phyloP scores from a whole-genome alignment of 2,329 filamentous ascomycete genomes.

The Aspergillus piperis region DNA sequence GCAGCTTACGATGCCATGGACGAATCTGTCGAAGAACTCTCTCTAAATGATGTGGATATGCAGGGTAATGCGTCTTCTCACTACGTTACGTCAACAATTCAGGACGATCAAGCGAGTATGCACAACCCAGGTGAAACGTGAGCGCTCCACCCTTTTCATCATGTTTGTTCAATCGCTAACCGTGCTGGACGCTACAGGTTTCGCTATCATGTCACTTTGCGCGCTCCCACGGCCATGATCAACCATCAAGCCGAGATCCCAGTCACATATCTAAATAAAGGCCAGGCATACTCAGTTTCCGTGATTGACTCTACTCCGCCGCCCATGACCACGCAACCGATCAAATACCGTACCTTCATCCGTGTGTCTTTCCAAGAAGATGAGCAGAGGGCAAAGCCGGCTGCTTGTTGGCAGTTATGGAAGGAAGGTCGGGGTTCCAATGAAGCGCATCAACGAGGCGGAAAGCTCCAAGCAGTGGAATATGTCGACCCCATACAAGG shows the following conservation, averaged over 20 bases:
- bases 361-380: constrained; percentile 98
- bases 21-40: constrained; percentile 65
- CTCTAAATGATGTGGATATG: constrained; percentile 58
- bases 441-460: constrained; percentile 90
- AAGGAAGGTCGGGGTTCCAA: constrained; percentile 95
- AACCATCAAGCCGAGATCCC: constrained; percentile 87
- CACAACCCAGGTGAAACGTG: constrained; percentile 56
- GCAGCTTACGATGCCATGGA: constrained; percentile 79
- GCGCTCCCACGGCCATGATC: constrained; percentile 92
- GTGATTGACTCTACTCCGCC: constrained; percentile 74
- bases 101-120: constrained; percentile 29
- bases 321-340: constrained; percentile 59
- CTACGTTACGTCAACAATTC: constrained; percentile 31
- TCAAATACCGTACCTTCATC: constrained; percentile 84
- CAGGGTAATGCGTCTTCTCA: constrained; percentile 57
- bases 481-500: constrained; percentile 71
- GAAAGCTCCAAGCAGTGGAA: constrained; percentile 91
- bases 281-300: constrained; percentile 86
- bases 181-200: constrained; percentile 55
- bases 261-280: constrained; percentile 97
- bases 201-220: constrained; percentile 84
- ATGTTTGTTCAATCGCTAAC: constrained; percentile 18
- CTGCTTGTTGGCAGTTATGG: constrained; percentile 86
- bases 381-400: constrained; percentile 81
- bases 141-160: constrained; percentile 19